A percentile compares a stretch with the other conserved stretches of the same genome.
phyloP scores from a whole-genome alignment of 208 protist genomes.

The Trypanosoma vivax region DNA sequence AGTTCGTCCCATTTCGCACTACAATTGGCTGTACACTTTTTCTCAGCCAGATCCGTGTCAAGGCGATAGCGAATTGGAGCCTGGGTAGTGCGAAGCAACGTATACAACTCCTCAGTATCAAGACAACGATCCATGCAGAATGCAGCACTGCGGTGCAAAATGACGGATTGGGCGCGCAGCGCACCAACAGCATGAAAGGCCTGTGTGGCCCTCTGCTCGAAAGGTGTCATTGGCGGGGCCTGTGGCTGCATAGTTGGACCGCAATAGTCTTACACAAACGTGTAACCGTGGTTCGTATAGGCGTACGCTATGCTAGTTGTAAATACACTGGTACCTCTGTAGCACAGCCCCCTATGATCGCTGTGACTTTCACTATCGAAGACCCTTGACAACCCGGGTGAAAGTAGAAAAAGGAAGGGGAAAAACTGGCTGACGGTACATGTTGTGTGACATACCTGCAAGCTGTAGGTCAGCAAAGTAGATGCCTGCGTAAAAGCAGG shows the following conservation, averaged over 20 bases:
- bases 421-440: too few relatives aligned
- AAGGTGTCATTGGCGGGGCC: conserved; percentile 54
- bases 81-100: conserved; percentile 66
- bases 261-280: too few relatives aligned
- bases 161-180: conserved; percentile 41
- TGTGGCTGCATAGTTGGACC: conserved; percentile 73
- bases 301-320: too few relatives aligned
- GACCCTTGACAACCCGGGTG: too few relatives aligned
- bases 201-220: conserved; percentile 62
- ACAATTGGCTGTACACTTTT: conserved; percentile 76
- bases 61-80: conserved; percentile 72
- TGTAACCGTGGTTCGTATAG: too few relatives aligned
- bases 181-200: conserved; percentile 55
- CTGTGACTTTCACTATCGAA: too few relatives aligned
- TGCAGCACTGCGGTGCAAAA: conserved; percentile 41
- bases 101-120: conserved; percentile 86
- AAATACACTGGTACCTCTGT: too few relatives aligned
- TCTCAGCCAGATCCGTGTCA: conserved; percentile 77
- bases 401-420: too few relatives aligned
- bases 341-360: too few relatives aligned
- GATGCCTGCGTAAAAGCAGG: background rate
- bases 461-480: too few relatives aligned
- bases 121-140: conserved; percentile 79
- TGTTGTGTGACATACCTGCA: too few relatives aligned
- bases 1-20: conserved; percentile 71